Evolutionary conservation across 768 basidiomycete species (phyloP), one percentile per base, ranked within the genome.

Genomic region (Galerina sulciceps): DNA sequence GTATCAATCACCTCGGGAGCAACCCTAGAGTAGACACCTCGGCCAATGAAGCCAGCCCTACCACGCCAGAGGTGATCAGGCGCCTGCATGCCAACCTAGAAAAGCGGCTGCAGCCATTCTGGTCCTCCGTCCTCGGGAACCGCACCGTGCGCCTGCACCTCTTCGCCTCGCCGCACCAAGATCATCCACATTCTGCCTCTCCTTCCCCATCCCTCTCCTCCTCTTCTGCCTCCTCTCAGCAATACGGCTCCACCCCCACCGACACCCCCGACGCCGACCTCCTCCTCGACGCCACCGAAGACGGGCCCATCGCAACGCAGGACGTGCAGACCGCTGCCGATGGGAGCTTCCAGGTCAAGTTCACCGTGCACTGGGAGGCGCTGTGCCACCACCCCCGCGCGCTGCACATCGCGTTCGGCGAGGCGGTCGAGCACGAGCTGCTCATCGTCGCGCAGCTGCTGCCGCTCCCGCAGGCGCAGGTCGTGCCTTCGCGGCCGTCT

Each of bases 71-170:
- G 2, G 58, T 69, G 23, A 67, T 90, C 15, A 81, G 77, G 3
- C 79, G 82, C 22, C 78, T 89, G 52, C 89, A 94, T 61, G 78
- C 79, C 11, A 96, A 95, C 65, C 80, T 96, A 4, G 90, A 94
- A 67, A 71, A 80, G 5, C 86, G 94, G 0, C 74, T 96, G 22
- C 85, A 83, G 47, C 85, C 88, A 0, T 94, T 96, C 73, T 95
- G 92, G 92, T 83, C 88, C 2, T 85, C 87, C 4, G 85, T 85
- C 0, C 75, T 96, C 0, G 67, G 89, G 10, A 79, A 84, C 22
- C 83, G 93, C 15, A 81, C 73, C 2, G 75, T 95, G 8, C 81
- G 83, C 14, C 65, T 95, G 4, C 78, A 84, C 18, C 66, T 95
- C n/a, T 89, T 84, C 65, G 73, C 84, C 3, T 75, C 70, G 13